A percentile compares a stretch with the other conserved stretches of the same genome.
Evolutionary conservation across 164 flowering plant genomes (phyloP).

Genomic region (Vitis cinerea): DNA sequence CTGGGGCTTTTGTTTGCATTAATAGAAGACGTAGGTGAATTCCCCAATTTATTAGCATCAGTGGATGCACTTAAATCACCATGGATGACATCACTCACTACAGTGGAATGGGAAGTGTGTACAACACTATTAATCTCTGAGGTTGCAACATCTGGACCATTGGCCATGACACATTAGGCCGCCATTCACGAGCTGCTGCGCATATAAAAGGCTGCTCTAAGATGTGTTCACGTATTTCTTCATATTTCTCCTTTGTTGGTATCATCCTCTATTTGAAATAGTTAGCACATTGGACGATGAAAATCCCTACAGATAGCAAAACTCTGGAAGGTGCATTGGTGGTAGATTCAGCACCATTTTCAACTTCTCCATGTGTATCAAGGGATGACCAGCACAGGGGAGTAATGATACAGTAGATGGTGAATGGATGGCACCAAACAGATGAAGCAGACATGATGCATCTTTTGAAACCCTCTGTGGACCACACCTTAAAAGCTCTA

Average conservation of each 20-base stretch:
- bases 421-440: too few species aligned
- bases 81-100: slow-evolving; percentile 20
- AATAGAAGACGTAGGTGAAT: slow-evolving; percentile 13
- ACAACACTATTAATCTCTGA: slow-evolving; percentile 25
- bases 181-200: slow-evolving; percentile 76
- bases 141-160: slow-evolving; percentile 36
- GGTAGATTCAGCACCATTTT: background rate
- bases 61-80: slow-evolving; percentile 21
- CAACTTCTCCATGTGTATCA: too few species aligned
- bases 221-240: slow-evolving; percentile 77
- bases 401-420: too few species aligned
- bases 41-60: slow-evolving; percentile 15
- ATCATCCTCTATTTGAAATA: slow-evolving; percentile 92
- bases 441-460: too few species aligned
- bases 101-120: slow-evolving; percentile 17
- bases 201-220: slow-evolving; percentile 68
- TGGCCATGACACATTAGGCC: slow-evolving; percentile 66
- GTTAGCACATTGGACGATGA: slow-evolving; percentile 80
- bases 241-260: slow-evolving; percentile 86
- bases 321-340: slow-evolving; percentile 32
- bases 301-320: slow-evolving; percentile 72
- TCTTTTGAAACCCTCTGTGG: too few species aligned
- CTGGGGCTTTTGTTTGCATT: slow-evolving; percentile 12
- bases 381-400: too few species aligned
- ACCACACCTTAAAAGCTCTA: too few species aligned